Conservation (phyloP, 2,329 filamentous ascomycete species). For the Hirsutella thompsonii region DNA sequence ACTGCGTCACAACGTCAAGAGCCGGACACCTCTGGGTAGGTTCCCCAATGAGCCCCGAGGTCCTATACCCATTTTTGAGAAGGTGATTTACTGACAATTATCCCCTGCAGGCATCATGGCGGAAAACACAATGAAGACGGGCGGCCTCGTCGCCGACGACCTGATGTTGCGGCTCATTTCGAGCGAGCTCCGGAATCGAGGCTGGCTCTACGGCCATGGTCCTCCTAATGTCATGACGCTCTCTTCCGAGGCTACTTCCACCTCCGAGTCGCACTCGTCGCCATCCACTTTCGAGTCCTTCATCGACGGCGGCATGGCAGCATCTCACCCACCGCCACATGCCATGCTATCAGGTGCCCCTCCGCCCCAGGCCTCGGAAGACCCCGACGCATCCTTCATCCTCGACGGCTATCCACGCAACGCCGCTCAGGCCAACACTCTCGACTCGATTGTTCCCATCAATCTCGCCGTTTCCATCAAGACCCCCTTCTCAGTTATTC, state of each 20-base stretch:
- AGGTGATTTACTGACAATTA: too few species aligned
- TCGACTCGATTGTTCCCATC: conserved; percentile 79
- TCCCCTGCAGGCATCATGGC: conserved; percentile 64
- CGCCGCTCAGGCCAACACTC: conserved; percentile 59
- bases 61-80: background rate
- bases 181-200: conserved; percentile 71
- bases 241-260: conserved; percentile 25
- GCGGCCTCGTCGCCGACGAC: conserved; percentile 80
- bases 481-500: conserved; percentile 75
- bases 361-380: conserved; percentile 37
- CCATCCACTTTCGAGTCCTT: conserved; percentile 6
- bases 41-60: background rate
- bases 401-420: conserved; percentile 95
- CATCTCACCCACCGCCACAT: conserved; percentile 15
- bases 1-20: conserved; percentile 83
- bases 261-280: conserved; percentile 16
- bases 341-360: background rate
- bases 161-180: conserved; percentile 89
- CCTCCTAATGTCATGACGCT: conserved; percentile 38
- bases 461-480: conserved; percentile 83
- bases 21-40: conserved; percentile 69
- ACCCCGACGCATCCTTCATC: conserved; percentile 76
- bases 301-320: conserved; percentile 27
- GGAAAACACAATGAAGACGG: conserved; percentile 75
- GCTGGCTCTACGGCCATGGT: conserved; percentile 56